Conservation (phyloP, 495 filamentous ascomycete species). For the Pseudevernia furfuracea region DNA sequence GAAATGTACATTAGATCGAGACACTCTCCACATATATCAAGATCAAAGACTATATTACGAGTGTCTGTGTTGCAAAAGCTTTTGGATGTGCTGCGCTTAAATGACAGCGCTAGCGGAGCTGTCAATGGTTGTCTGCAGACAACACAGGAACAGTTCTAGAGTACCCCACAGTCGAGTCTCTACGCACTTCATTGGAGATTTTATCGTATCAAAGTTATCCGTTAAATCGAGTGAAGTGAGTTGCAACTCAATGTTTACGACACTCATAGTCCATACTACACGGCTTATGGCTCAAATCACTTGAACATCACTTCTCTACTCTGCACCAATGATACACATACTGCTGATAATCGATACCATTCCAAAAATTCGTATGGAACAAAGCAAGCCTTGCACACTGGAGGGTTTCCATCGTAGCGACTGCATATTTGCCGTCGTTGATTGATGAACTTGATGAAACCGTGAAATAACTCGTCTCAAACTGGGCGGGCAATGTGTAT, state of each 20-base stretch:
- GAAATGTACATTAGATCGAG: constrained; percentile 10
- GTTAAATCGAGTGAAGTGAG: background rate
- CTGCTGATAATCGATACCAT: background rate
- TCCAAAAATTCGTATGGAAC: background rate
- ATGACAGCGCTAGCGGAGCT: background rate
- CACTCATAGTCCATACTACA: background rate
- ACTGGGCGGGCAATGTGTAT: background rate
- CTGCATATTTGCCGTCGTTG: background rate
- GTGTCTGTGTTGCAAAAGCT: background rate
- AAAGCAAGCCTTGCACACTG: background rate
- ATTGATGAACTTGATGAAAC: constrained; percentile 3
- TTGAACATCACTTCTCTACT: background rate
- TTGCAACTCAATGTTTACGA: background rate
- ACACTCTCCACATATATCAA: constrained; percentile 5
- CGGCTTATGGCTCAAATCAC: background rate
- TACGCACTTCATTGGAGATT: background rate
- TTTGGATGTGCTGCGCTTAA: background rate
- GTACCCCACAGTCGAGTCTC: background rate
- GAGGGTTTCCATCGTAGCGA: background rate
- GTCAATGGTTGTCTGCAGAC: background rate
- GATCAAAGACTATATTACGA: background rate
- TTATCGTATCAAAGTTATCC: background rate
- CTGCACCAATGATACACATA: background rate
- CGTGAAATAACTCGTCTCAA: background rate
- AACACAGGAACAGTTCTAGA: background rate